Percentiles rank a stretch among this genome's conserved stretches.
phyloP scores from a whole-genome alignment of 2,329 filamentous ascomycete genomes.

The Penicillium sp. region DNA sequence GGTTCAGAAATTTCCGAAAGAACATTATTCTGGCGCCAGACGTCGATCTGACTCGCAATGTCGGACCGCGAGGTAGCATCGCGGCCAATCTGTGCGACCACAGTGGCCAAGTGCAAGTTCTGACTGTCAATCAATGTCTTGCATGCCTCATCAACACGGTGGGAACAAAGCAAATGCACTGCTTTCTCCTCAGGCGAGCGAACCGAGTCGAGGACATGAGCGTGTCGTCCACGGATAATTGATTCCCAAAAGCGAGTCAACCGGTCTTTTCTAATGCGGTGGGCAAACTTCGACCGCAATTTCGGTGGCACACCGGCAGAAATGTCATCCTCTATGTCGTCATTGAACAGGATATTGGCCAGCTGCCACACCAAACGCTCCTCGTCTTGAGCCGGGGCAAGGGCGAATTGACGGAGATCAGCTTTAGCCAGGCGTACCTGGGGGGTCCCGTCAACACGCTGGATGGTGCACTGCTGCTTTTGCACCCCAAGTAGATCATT shows the following conservation, averaged over 20 bases:
- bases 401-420: conserved; percentile 40
- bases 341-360: conserved; percentile 83
- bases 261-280: conserved; percentile 54
- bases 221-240: conserved; percentile 64
- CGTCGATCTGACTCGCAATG: conserved; percentile 76
- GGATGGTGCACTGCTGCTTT: conserved; percentile 48
- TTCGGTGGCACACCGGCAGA: conserved; percentile 46
- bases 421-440: conserved; percentile 47
- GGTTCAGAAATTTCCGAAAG: conserved; percentile 85
- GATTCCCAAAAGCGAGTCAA: conserved; percentile 48
- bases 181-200: conserved; percentile 78
- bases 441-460: conserved; percentile 62
- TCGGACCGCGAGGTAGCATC: conserved; percentile 71
- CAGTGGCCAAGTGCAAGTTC: conserved; percentile 80
- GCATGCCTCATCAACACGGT: conserved; percentile 82
- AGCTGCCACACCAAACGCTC: conserved; percentile 75
- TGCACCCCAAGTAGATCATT: conserved; percentile 40
- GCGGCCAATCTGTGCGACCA: conserved; percentile 79
- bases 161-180: conserved; percentile 74
- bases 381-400: conserved; percentile 36
- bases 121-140: conserved; percentile 73
- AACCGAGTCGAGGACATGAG: conserved; percentile 67
- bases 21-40: conserved; percentile 81
- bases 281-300: conserved; percentile 44
- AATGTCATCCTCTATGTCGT: conserved; percentile 54